These are phyloP conservation scores for Gossypium schwendimanii DNA, from an alignment of 441 rosid genomes.

Conservation along the genomic window DNA sequence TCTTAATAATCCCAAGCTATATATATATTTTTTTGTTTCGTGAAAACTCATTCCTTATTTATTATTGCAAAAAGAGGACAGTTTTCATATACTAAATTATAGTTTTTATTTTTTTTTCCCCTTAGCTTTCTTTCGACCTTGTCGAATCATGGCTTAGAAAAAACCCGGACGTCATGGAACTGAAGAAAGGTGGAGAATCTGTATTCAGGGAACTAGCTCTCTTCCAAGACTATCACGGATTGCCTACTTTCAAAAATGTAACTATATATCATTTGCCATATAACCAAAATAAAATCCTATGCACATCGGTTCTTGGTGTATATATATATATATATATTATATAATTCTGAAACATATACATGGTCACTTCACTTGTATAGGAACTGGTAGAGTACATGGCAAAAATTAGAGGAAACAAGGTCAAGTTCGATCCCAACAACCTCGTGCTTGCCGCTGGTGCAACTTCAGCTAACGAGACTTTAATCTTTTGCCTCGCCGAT, in stretches of 20 bases:
- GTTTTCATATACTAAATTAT: background rate
- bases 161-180: slow-evolving; percentile 31
- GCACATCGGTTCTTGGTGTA: background rate
- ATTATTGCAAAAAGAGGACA: background rate
- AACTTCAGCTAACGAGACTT: slow-evolving; percentile 57
- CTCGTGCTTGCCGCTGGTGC: slow-evolving; percentile 60
- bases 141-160: slow-evolving; percentile 44
- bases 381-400: slow-evolving; percentile 44
- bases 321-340: background rate
- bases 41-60: background rate
- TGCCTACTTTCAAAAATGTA: slow-evolving; percentile 46
- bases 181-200: slow-evolving; percentile 35
- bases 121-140: slow-evolving; percentile 42
- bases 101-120: background rate
- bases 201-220: slow-evolving; percentile 40
- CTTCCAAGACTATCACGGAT: slow-evolving; percentile 60
- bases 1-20: background rate
- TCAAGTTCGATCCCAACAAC: slow-evolving; percentile 31
- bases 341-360: background rate
- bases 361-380: slow-evolving; percentile 17
- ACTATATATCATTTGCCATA: background rate
- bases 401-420: slow-evolving; percentile 43
- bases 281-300: background rate
- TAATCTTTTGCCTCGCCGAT: slow-evolving; percentile 57
- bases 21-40: too few species aligned